A percentile compares a stretch with the other conserved stretches of the same genome.
phyloP scores from a whole-genome alignment of 371 early-diverging fungal species.

The Basidiobolus meristosporus region DNA sequence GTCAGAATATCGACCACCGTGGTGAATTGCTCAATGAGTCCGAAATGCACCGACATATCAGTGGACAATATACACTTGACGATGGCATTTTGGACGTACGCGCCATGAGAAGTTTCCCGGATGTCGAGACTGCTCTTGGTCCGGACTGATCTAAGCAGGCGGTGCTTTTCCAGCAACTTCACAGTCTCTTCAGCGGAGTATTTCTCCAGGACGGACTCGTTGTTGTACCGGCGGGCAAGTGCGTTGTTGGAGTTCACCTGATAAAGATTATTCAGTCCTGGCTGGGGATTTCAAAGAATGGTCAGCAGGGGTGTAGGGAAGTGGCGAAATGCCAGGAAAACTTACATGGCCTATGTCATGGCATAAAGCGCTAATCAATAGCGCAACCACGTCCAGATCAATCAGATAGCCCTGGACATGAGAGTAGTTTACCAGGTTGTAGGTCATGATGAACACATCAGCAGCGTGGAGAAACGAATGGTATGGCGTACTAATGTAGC shows the following conservation, averaged over 20 bases:
- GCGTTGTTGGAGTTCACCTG: slow-evolving; percentile 69
- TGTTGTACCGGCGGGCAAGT: slow-evolving; percentile 40
- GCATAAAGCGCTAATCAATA: slow-evolving; percentile 65
- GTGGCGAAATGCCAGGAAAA: too few relatives aligned
- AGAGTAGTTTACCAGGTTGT: slow-evolving; percentile 42
- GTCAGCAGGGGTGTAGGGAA: too few relatives aligned
- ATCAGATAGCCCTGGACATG: slow-evolving; percentile 36
- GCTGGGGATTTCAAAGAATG: too few relatives aligned
- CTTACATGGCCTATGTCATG: slow-evolving; percentile 85
- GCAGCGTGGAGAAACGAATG: slow-evolving; percentile 79
- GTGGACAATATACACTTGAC: slow-evolving; percentile 45
- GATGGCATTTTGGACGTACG: too few relatives aligned
- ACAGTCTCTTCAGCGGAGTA: slow-evolving; percentile 57
- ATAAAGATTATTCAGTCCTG: slow-evolving; percentile 75
- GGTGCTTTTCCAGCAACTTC: slow-evolving; percentile 44
- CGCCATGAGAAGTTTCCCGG: slow-evolving; percentile 6
- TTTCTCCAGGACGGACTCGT: slow-evolving; percentile 68
- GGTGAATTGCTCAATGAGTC: slow-evolving; percentile 37
- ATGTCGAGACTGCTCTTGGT: slow-evolving; percentile 25
- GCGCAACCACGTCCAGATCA: slow-evolving; percentile 42
- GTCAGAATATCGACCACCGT: background rate
- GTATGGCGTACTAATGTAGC: slow-evolving; percentile 63
- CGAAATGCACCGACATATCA: slow-evolving; percentile 77
- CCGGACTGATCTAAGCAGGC: slow-evolving; percentile 14
- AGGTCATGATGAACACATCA: slow-evolving; percentile 65